Evolutionary conservation across 768 basidiomycete genomes (phyloP).

Genomic region (Tylopilus vinaceipallidus): DNA sequence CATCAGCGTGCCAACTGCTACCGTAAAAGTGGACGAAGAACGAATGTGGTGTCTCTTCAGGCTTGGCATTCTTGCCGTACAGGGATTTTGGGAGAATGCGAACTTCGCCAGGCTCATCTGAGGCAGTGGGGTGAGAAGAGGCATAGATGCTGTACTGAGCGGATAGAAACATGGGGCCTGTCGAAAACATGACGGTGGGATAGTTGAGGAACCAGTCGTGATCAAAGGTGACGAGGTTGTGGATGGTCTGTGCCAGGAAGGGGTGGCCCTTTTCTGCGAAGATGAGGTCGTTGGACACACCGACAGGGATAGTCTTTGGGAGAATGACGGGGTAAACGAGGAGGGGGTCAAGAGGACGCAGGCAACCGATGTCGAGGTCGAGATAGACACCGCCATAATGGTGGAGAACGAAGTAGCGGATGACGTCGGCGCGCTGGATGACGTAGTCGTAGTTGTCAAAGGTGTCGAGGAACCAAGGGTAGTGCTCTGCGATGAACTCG

Average conservation of each 20-base stretch:
- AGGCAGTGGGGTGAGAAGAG: slow-evolving; percentile 58
- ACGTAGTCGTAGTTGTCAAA: slow-evolving; percentile 89
- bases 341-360: slow-evolving; percentile 81
- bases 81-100: slow-evolving; percentile 93
- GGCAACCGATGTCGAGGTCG: slow-evolving; percentile 95
- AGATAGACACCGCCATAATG: slow-evolving; percentile 95
- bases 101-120: slow-evolving; percentile 59
- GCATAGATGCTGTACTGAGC: slow-evolving; percentile 89
- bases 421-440: slow-evolving; percentile 95
- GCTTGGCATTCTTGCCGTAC: slow-evolving; percentile 95
- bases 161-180: slow-evolving; percentile 98
- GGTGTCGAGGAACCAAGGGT: slow-evolving; percentile 91
- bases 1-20: slow-evolving; percentile 97
- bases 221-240: slow-evolving; percentile 88
- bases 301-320: slow-evolving; percentile 94
- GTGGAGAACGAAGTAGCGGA: slow-evolving; percentile 97
- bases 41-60: slow-evolving; percentile 79
- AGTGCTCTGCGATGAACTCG: slow-evolving; percentile 83
- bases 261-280: slow-evolving; percentile 82
- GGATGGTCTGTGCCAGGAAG: slow-evolving; percentile 90
- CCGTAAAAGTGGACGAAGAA: slow-evolving; percentile 99
- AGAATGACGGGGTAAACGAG: slow-evolving; percentile 85
- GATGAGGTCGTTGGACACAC: slow-evolving; percentile 97
- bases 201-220: slow-evolving; percentile 95
- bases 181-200: slow-evolving; percentile 99